Base-by-base conservation (phyloP, 352 stramenopile species). In the Globisporangium solare region DNA sequence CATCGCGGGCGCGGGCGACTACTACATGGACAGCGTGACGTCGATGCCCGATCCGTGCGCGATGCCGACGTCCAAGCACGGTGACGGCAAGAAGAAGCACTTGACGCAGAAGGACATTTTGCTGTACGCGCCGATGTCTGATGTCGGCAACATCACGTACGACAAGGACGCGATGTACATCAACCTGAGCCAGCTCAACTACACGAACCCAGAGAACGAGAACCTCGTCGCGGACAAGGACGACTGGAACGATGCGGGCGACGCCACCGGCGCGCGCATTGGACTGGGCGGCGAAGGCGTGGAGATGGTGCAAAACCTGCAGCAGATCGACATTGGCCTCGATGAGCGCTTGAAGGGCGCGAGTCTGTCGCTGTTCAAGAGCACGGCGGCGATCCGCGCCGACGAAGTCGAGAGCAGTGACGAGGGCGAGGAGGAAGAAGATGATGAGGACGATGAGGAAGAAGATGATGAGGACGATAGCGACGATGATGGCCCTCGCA, bases 81-180 rank as follows among this genome's bases (percentile, higher is more conserved):
- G 51, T 14, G 70, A 83, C 18, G 76, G 74, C 39, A 87, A 82
- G 63, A 93, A 97, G 65, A 95, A 95, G 71, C 85, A 93, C 60
- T 64, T 96, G 67, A 94, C 81, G 6, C 76, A 95, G 62, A 99
- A 99, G 71, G 96, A 99, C 63, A 95, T 86, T 18, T 74, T 99
- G 45, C 67, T 92, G 40, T 92, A 92, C 58, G 81, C 81, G 13
- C 81, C 81, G 1, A 92, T 92, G 81, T 89, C 81, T 41, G 98
- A 99, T 67, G 94, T 99, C 2, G 98, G 98, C 61, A 96, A 92
- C 60, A 97, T 99, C 52, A 90, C 94, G 60, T 99, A 98, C 60
- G 98, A 99, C 70, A 98, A 99, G 71, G 97, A 99, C 63, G 97
- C 96, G 31, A 97, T 99, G 69, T 99, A 99, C 81, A 99, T 99